phyloP scores from a whole-genome alignment of 2,329 filamentous ascomycete species.

The Pseudogymnoascus sp. region DNA sequence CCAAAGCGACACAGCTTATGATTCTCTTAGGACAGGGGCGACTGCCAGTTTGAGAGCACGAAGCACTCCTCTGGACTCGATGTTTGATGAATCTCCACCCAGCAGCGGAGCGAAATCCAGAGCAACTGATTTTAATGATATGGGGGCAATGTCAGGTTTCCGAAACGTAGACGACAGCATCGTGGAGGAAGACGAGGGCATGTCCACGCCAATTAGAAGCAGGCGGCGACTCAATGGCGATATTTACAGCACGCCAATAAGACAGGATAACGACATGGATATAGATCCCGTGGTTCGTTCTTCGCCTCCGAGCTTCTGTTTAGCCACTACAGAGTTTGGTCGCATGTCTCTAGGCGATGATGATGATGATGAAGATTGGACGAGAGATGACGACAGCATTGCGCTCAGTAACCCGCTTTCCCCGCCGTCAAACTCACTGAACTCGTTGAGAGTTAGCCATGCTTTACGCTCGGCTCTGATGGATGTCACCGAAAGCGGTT shows the following conservation, averaged over 20 bases:
- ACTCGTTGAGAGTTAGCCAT: slow-evolving; percentile 44
- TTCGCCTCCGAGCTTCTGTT: slow-evolving; percentile 27
- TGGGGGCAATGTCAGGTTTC: slow-evolving; percentile 34
- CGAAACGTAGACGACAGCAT: slow-evolving; percentile 49
- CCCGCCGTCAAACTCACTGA: slow-evolving; percentile 45
- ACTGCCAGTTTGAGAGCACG: slow-evolving; percentile 58
- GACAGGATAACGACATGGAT: slow-evolving; percentile 16
- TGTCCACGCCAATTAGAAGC: slow-evolving; percentile 38
- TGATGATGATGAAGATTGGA: slow-evolving; percentile 57
- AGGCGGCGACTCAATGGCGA: slow-evolving; percentile 8
- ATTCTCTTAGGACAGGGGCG: slow-evolving; percentile 63
- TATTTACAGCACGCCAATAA: slow-evolving; percentile 16
- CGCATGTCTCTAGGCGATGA: slow-evolving; percentile 52
- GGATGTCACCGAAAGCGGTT: slow-evolving; percentile 41
- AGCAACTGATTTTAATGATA: slow-evolving; percentile 26
- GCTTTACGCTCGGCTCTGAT: slow-evolving; percentile 46
- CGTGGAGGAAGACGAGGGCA: slow-evolving; percentile 53
- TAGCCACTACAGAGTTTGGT: slow-evolving; percentile 34
- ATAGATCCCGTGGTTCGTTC: slow-evolving; percentile 20
- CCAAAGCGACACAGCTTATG: slow-evolving; percentile 67
- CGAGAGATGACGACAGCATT: slow-evolving; percentile 44
- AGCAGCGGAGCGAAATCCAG: slow-evolving; percentile 40
- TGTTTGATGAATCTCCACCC: slow-evolving; percentile 71
- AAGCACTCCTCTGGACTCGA: slow-evolving; percentile 65
- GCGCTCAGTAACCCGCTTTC: slow-evolving; percentile 48